Base-by-base conservation (phyloP, 1,284 basidiomycete genomes). In the Cryptococcus jaspeensis region DNA sequence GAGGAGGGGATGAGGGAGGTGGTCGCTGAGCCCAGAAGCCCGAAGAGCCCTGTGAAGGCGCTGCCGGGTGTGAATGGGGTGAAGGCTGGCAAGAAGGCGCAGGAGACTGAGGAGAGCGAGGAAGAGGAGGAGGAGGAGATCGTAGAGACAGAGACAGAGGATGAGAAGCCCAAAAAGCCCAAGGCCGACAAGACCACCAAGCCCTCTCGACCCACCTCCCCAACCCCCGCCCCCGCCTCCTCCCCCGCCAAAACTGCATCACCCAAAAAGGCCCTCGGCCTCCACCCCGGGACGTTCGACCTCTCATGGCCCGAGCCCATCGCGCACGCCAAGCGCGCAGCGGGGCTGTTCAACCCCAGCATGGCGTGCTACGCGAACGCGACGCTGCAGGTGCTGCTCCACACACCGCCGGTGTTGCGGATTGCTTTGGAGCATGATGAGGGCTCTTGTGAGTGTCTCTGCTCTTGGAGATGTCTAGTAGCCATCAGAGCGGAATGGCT, bases 301-400 rank as follows among this genome's bases (percentile, higher is more conserved):
- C 56, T 73, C 16, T 11, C 58, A 18, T 75, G 71, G 70, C 73
- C 74, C 1, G 59, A 58, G 18, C 39, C 48, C 1, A 55, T 73
- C 8, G 55, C 62, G 2, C n/a, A 16, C 1, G 38, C 38, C 15
- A 64, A 63, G 39, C 23, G 54, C 16, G 65, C 65, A 0, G 68
- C 75, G 0, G 95, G 95, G 0, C 80, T 99, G 38, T 81, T 85
- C 69, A 99, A 99, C 78, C 86, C 81, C n/a, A 92, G 92, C 50
- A 99, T 98, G 75, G 96, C 92, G 1, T 99, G 96, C 78, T 99
- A 97, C 78, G 81, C 97, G 67, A 99, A 99, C 78, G 93, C 92
- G 63, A 90, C 89, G 36, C 80, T 99, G 57, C 96, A 99, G 80
- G 92, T 92, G 65, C 82, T 99, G 49, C 79, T 98, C 20, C 94